Percentiles rank a stretch among this genome's conserved stretches.
phyloP scores from a whole-genome alignment of 2,329 filamentous ascomycete genomes.

The Hypoxylon sp. region DNA sequence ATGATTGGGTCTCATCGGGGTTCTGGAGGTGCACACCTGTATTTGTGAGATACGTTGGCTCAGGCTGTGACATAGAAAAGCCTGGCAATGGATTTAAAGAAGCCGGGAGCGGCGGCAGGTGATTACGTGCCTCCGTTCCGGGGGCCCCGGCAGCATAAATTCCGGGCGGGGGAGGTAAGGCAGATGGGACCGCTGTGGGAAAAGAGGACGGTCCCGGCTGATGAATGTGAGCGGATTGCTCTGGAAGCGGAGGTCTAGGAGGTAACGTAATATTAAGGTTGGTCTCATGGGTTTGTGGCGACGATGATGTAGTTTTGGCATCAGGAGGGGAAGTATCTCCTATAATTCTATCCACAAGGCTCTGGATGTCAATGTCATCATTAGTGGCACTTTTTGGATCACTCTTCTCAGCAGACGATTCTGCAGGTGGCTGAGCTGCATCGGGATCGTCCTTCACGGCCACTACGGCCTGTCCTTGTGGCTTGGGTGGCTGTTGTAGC shows the following conservation, averaged over 20 bases:
- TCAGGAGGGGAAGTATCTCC: slow-evolving; percentile 48
- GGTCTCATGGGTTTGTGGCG: slow-evolving; percentile 38
- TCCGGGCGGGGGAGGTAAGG: slow-evolving; percentile 53
- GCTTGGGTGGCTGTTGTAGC: slow-evolving; percentile 51
- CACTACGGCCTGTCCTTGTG: slow-evolving; percentile 45
- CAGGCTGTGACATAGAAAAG: slow-evolving; percentile 36
- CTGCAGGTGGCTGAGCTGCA: slow-evolving; percentile 30
- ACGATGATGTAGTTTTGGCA: slow-evolving; percentile 52
- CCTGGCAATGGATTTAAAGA: slow-evolving; percentile 51
- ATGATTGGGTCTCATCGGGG: slow-evolving; percentile 63
- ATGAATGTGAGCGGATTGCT: slow-evolving; percentile 54
- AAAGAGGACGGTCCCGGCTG: slow-evolving; percentile 54
- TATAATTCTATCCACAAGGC: slow-evolving; percentile 51
- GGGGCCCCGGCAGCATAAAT: slow-evolving; percentile 57
- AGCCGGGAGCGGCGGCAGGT: slow-evolving; percentile 53
- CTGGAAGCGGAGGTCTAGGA: slow-evolving; percentile 62
- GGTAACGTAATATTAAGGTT: slow-evolving; percentile 59
- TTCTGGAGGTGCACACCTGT: slow-evolving; percentile 30
- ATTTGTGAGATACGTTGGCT: slow-evolving; percentile 32
- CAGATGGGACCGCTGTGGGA: slow-evolving; percentile 43
- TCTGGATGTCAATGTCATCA: slow-evolving; percentile 51
- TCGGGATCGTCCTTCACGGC: slow-evolving; percentile 18
- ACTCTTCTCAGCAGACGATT: slow-evolving; percentile 31
- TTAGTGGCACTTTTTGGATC: slow-evolving; percentile 34
- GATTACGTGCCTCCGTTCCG: slow-evolving; percentile 54